Percentiles rank a stretch among this genome's conserved stretches.
phyloP scores from a whole-genome alignment of 73 alveolate genomes.

The Uronychia setigera region DNA sequence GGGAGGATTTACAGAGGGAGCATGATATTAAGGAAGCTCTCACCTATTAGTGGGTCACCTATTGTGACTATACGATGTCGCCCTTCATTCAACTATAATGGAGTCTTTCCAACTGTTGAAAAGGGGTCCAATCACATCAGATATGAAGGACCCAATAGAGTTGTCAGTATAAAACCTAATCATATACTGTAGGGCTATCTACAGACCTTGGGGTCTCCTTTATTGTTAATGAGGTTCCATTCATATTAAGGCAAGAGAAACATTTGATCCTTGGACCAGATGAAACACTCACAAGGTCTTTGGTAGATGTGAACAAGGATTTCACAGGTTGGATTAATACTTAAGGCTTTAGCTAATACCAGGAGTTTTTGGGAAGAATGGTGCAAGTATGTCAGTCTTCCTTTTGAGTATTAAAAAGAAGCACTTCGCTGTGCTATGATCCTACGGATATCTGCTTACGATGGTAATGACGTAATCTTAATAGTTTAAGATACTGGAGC shows the following conservation, averaged over 20 bases:
- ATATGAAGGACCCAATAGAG: slow-evolving; percentile 21
- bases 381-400: slow-evolving; percentile 36
- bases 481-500: slow-evolving; percentile 30
- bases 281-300: slow-evolving; percentile 19
- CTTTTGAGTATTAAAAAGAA: slow-evolving; percentile 34
- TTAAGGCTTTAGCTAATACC: slow-evolving; percentile 3
- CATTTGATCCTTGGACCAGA: slow-evolving; percentile 33
- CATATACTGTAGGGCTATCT: slow-evolving; percentile 15
- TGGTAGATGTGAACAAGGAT: slow-evolving; percentile 30
- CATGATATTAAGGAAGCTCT: slow-evolving; percentile 36
- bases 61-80: slow-evolving; percentile 35
- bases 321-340: background rate
- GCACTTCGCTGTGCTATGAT: slow-evolving; percentile 34
- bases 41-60: slow-evolving; percentile 39
- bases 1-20: slow-evolving; percentile 34
- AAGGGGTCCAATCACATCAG: slow-evolving; percentile 42
- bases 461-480: slow-evolving; percentile 1
- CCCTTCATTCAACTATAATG: slow-evolving; percentile 45
- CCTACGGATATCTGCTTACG: slow-evolving; percentile 29
- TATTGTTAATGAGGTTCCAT: slow-evolving; percentile 15
- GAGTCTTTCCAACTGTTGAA: slow-evolving; percentile 35
- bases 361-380: slow-evolving; percentile 33
- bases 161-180: background rate
- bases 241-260: slow-evolving; percentile 14
- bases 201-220: slow-evolving; percentile 15